phyloP scores from a whole-genome alignment of 2,329 filamentous ascomycete species.

The Epichloe sp. region DNA sequence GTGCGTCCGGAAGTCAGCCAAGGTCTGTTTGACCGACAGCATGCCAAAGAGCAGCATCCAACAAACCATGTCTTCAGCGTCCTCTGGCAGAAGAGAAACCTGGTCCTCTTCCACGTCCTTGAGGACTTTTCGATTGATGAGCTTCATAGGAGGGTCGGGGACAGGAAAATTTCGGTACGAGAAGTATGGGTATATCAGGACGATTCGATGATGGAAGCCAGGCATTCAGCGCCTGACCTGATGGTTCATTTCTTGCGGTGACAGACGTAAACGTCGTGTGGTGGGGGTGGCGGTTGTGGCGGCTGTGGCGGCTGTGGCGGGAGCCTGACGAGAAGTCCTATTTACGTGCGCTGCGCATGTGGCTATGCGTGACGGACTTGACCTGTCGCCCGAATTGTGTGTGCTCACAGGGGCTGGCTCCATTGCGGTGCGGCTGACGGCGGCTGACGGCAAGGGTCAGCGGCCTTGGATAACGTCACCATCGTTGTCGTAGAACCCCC shows the following conservation, averaged over 20 bases:
- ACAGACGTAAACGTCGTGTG: not conserved
- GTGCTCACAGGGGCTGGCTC: too few relatives aligned
- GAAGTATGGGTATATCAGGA: not conserved
- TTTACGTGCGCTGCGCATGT: not conserved
- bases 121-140: slow-evolving; percentile 24
- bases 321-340: not conserved
- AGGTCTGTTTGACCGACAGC: slow-evolving; percentile 1
- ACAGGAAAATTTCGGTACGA: not conserved
- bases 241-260: not conserved
- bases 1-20: slow-evolving; percentile 3
- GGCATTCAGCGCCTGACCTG: not conserved
- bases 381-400: not conserved
- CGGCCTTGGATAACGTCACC: not conserved
- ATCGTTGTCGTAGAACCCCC: too few relatives aligned
- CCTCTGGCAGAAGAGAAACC: slow-evolving; percentile 29
- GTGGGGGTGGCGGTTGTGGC: slow-evolving; percentile 6
- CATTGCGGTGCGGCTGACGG: not conserved
- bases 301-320: slow-evolving; percentile 1
- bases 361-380: not conserved
- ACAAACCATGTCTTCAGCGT: slow-evolving; percentile 34
- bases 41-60: not conserved
- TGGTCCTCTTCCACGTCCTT: slow-evolving; percentile 27
- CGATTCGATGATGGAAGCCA: not conserved
- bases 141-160: slow-evolving; percentile 23
- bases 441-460: not conserved